Evolutionary conservation across 371 early-diverging fungal genomes (phyloP), one percentile per base, ranked within the genome.

Genomic region (Mucor circinelloides): DNA sequence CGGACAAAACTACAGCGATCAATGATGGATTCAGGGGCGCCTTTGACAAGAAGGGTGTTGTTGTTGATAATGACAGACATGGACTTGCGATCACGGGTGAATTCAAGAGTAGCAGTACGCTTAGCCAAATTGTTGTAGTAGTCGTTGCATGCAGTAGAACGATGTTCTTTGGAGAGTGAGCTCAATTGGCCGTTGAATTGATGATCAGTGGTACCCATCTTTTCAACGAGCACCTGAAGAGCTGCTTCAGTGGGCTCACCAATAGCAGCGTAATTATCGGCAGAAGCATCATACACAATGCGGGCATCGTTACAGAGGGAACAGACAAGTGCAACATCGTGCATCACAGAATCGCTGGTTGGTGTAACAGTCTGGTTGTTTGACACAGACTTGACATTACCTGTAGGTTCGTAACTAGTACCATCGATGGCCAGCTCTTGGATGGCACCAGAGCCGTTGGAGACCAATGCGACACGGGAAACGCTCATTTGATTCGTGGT

Each of bases 171-270:
- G 44, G 87, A 76, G 48, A 89, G 79, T 19, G 27, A 42, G 13
- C 32, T 57, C 40, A 94, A 73, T 36, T 77, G 74, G 15, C 73
- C 67, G 79, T 97, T 97, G 56, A 91, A 80, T 8, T 67, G 63
- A 3, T 72, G 34, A 70, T 91, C 87, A 50, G 88, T 84, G 0
- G 96, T 91, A 52, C 94, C 94, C 34, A 98, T 69, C 79, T 97
- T 97, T 78, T 98, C 99, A 25, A 93, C 97, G 32, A 98, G 86
- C 23, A 94, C 93, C 68, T 91, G 90, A 59, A 98, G 87, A 17
- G 99, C 98, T n/a, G 97, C 99, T 81, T 98, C 99, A 28, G 99
- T 98, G n/a, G 99, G 98, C 85, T 99, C 99, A 64, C 99, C 99
- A 64, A 96, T 87, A 71, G 89, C 90, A 40, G 70, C 68, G 77